These are phyloP conservation scores for Phytopythium cucurbitacearum DNA, from an alignment of 352 stramenopile species.

Conservation along the genomic window DNA sequence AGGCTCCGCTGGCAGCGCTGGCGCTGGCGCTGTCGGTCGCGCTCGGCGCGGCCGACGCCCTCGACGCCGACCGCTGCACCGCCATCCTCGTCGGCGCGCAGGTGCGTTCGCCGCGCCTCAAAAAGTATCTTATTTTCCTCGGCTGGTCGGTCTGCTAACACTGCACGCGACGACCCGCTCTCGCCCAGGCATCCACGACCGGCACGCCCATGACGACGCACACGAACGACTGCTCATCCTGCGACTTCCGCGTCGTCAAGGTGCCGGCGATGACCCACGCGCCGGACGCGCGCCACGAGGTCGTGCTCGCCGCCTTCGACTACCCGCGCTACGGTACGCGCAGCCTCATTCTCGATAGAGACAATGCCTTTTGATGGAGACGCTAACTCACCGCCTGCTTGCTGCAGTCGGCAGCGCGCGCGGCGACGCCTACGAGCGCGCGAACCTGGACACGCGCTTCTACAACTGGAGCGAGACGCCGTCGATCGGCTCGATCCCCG, in stretches of 20 bases:
- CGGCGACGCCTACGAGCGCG: slow-evolving; percentile 50
- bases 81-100: slow-evolving; percentile 77
- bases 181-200: slow-evolving; percentile 49
- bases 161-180: background rate
- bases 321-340: slow-evolving; percentile 75
- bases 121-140: background rate
- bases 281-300: slow-evolving; percentile 36
- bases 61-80: slow-evolving; percentile 63
- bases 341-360: background rate
- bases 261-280: slow-evolving; percentile 56
- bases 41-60: slow-evolving; percentile 12
- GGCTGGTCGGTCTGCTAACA: slow-evolving; percentile 3
- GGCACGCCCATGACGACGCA: slow-evolving; percentile 76
- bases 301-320: slow-evolving; percentile 47
- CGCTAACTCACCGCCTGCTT: slow-evolving; percentile 4
- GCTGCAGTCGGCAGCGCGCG: slow-evolving; percentile 48
- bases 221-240: slow-evolving; percentile 79
- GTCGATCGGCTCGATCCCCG: slow-evolving; percentile 62
- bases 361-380: no score
- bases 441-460: slow-evolving; percentile 67
- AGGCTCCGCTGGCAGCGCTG: background rate
- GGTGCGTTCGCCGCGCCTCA: slow-evolving; percentile 13
- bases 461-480: slow-evolving; percentile 61
- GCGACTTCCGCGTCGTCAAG: slow-evolving; percentile 81
- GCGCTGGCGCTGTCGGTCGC: slow-evolving; percentile 6